Evolutionary conservation across 495 filamentous ascomycete genomes (phyloP), one percentile per base, ranked within the genome.

Genomic region (Jackrogersella multiformis): DNA sequence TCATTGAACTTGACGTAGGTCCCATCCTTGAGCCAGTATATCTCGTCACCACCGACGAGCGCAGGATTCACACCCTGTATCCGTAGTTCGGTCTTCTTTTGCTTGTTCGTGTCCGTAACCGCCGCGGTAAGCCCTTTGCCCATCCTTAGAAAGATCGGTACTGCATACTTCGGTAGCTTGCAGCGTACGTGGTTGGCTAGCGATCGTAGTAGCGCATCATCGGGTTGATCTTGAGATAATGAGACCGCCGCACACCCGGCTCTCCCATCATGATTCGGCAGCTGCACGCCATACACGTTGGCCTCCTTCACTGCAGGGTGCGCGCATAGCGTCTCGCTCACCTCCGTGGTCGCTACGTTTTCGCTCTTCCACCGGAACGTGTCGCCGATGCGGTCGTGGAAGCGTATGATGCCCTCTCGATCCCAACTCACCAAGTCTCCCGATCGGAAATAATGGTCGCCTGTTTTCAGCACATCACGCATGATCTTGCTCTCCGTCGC

Each of bases 291-390:
- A 65, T 97, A 97, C 1, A 97, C 93, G 64, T 94, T 96, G 20
- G 91, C 89, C 76, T 97, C 93, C 21, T 84, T 73, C 12, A 97
- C 81, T 0, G 80, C 81, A 0, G 89, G 81, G 64, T 93, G 90
- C 0, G 77, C 71, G 2, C 92, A 90, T 0, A 97, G 71, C 0
- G 88, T 87, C 52, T 92, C 88, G 20, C 86, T 85, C 5, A 96
- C 94, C 65, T 96, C 94, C 18, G 89, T 88, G 0, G 94, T 95
- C 7, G 88, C 90, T 2, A 97, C 92, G 56, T 97, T 98, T 78
- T 98, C 94, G 42, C 87, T 88, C 81, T 96, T 97, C 94, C 94
- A 98, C 15, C 94, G 87, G 80, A 92, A 98, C 0, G 94, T 97
- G 70, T 98, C 94, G 52, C 94, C 94, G 35, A 98, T 89, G 9